Conservation (phyloP, 345 rosid genomes). For the Populus alba region DNA sequence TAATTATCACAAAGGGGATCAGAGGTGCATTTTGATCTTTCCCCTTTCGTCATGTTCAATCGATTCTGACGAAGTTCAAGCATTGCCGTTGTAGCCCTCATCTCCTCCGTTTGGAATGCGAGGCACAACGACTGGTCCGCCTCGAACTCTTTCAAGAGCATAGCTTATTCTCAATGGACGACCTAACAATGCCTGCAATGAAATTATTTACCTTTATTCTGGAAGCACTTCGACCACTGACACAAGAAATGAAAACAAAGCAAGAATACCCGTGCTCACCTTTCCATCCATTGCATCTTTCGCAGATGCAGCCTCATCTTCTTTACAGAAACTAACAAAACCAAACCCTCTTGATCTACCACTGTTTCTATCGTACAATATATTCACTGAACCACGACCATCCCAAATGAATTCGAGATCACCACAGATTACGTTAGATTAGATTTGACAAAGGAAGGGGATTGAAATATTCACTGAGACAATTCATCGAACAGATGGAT, state of each 20-base stretch:
- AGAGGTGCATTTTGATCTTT: not conserved
- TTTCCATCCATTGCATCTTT: slow-evolving; percentile 95
- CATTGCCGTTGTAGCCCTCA: slow-evolving; percentile 2
- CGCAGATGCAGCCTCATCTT: slow-evolving; percentile 56
- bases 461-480: slow-evolving; percentile 27
- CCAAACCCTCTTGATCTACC: slow-evolving; percentile 95
- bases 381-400: slow-evolving; percentile 49
- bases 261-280: slow-evolving; percentile 31
- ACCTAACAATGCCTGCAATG: slow-evolving; percentile 70
- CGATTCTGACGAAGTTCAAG: slow-evolving; percentile 1
- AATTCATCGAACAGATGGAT: slow-evolving; percentile 52
- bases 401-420: not conserved
- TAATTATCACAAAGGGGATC: no score
- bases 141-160: slow-evolving; percentile 76
- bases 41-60: not conserved
- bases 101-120: slow-evolving; percentile 39
- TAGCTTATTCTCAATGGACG: slow-evolving; percentile 71
- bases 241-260: not conserved
- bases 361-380: slow-evolving; percentile 63
- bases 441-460: not conserved
- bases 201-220: not conserved
- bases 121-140: slow-evolving; percentile 75
- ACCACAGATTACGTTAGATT: not conserved
- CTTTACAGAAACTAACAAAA: slow-evolving; percentile 64
- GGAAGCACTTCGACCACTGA: not conserved